phyloP scores from a whole-genome alignment of 169 alveolate species.

The Cystoisospora suis region DNA sequence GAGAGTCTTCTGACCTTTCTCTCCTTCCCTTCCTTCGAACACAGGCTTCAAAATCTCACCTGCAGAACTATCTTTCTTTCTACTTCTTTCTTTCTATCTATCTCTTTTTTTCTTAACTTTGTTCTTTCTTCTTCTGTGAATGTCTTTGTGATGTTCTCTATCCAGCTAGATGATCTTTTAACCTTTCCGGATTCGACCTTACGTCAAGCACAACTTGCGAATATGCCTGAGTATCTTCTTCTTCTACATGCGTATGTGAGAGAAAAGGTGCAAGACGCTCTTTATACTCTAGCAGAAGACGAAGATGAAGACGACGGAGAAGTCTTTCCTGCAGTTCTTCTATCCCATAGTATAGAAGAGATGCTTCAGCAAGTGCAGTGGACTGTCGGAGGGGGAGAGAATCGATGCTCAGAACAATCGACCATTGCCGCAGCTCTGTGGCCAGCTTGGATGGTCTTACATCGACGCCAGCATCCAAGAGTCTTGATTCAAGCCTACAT shows the following conservation, averaged over 20 bases:
- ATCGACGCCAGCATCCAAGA: neutral
- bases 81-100: neutral
- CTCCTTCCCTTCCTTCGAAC: too few relatives aligned
- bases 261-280: neutral
- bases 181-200: neutral
- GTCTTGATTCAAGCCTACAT: neutral
- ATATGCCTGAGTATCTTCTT: neutral
- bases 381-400: neutral
- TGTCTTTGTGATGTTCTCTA: neutral
- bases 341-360: too few relatives aligned
- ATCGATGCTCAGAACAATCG: neutral
- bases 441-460: constrained; percentile 10
- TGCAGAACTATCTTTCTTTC: too few relatives aligned
- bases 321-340: too few relatives aligned
- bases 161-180: neutral
- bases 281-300: too few relatives aligned
- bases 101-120: neutral
- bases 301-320: too few relatives aligned
- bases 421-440: neutral
- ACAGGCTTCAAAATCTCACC: too few relatives aligned
- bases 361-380: neutral
- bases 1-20: too few relatives aligned
- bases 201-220: neutral
- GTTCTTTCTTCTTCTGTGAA: neutral
- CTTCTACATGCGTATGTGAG: neutral